Evolutionary conservation across 1,284 basidiomycete genomes (phyloP).

Genomic region (Moniliophthora roreri): DNA sequence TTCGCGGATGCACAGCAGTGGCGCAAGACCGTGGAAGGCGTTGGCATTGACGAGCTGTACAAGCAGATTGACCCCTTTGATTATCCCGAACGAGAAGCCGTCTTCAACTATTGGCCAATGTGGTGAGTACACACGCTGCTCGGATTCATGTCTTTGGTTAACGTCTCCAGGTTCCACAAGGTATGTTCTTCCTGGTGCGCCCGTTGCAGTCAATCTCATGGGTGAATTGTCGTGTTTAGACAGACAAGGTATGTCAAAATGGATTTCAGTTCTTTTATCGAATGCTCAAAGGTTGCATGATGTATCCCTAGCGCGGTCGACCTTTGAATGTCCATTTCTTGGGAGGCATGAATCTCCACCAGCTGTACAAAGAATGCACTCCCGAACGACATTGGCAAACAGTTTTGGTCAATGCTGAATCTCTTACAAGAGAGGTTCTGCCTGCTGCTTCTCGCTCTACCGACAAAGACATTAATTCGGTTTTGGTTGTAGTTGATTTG

Average conservation of each 20-base stretch:
- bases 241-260: conserved; percentile 49
- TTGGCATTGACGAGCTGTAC: conserved; percentile 56
- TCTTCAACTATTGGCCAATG: conserved; percentile 74
- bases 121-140: conserved; percentile 27
- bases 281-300: no score
- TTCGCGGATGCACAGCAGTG: conserved; percentile 48
- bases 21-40: conserved; percentile 48
- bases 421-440: conserved; percentile 62
- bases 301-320: conserved; percentile 52
- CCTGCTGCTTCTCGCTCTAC: conserved; percentile 58
- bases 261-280: background rate
- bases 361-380: conserved; percentile 58
- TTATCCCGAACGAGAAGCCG: conserved; percentile 63
- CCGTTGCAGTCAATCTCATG: background rate
- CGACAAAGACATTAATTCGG: conserved; percentile 47
- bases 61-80: conserved; percentile 53
- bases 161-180: conserved; percentile 54
- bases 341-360: conserved; percentile 57
- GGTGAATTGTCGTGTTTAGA: conserved; percentile 32
- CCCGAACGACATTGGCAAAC: conserved; percentile 66
- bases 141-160: background rate
- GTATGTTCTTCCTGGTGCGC: conserved; percentile 26
- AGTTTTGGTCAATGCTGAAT: conserved; percentile 61
- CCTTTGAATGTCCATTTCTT: conserved; percentile 68
- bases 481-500: conserved; percentile 66